A percentile compares a stretch with the other conserved stretches of the same genome.
Evolutionary conservation across 1,139 yeast species (phyloP).

Genomic region (Suhomyces anneliseae): DNA sequence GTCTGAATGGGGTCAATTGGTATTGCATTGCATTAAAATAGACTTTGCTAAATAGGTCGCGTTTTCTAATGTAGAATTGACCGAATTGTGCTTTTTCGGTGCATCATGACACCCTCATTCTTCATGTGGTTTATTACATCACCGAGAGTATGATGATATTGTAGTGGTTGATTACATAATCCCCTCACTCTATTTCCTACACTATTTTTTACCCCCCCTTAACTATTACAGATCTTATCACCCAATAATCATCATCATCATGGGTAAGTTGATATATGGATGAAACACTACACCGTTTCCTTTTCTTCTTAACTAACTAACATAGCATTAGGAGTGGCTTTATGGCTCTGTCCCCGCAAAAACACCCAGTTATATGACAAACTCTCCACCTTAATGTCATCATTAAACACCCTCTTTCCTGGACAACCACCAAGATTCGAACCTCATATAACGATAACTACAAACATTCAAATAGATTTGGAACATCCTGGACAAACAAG

Average conservation of each 20-base stretch:
- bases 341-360: constrained; percentile 75
- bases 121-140: background rate
- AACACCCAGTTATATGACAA: constrained; percentile 58
- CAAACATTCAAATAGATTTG: constrained; percentile 50
- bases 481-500: constrained; percentile 39
- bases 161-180: background rate
- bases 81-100: background rate
- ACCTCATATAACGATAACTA: constrained; percentile 77
- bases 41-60: too few species aligned
- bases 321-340: constrained; percentile 50
- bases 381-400: constrained; percentile 58
- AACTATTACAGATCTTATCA: background rate
- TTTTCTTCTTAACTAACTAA: constrained; percentile 7
- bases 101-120: background rate
- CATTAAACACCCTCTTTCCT: constrained; percentile 68
- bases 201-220: background rate
- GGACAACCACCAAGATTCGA: constrained; percentile 64
- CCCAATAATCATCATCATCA: background rate
- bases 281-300: too few species aligned
- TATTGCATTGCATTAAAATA: too few species aligned
- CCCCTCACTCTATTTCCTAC: background rate
- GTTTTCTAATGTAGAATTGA: too few species aligned
- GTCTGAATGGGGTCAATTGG: too few species aligned
- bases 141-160: background rate
- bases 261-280: constrained; percentile 7